These are phyloP conservation scores for Aureobasidium mangrovei DNA, from an alignment of 2,329 filamentous ascomycete species.

Conservation along the genomic window DNA sequence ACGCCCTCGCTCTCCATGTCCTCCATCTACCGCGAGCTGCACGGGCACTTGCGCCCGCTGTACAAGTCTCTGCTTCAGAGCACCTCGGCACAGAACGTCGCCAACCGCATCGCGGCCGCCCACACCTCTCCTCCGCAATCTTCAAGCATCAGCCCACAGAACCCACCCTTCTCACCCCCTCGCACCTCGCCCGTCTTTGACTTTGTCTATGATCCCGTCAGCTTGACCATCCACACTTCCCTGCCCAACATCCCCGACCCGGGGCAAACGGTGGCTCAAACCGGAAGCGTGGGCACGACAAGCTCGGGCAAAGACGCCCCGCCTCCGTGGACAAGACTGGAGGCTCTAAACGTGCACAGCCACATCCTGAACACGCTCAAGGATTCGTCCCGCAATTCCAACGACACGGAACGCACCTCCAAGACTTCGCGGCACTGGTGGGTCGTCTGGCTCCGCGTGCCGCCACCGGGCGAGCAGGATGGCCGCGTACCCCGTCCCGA, in stretches of 20 bases:
- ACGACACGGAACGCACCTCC: conserved; percentile 51
- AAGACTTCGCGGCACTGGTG: conserved; percentile 59
- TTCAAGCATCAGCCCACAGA: conserved; percentile 21
- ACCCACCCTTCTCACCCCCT: conserved; percentile 22
- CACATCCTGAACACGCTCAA: conserved; percentile 49
- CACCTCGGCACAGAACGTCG: conserved; percentile 35
- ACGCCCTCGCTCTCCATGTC: conserved; percentile 45
- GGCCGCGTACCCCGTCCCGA: not conserved
- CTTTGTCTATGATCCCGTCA: conserved; percentile 51
- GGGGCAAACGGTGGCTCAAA: conserved; percentile 34
- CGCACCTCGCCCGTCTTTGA: conserved; percentile 46
- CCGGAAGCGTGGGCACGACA: conserved; percentile 19
- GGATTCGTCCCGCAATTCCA: conserved; percentile 38
- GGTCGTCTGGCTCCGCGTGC: conserved; percentile 55
- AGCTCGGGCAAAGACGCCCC: conserved; percentile 17
- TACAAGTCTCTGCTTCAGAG: conserved; percentile 36
- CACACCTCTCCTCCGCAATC: conserved; percentile 27
- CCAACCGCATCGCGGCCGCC: conserved; percentile 31
- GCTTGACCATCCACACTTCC: conserved; percentile 51
- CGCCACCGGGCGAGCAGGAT: conserved; percentile 16
- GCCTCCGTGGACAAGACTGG: conserved; percentile 44
- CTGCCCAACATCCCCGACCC: conserved; percentile 56
- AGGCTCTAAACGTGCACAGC: conserved; percentile 53
- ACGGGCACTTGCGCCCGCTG: conserved; percentile 43
- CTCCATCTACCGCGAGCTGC: conserved; percentile 41